These are phyloP conservation scores for Penicillium paneum DNA, from an alignment of 2,329 filamentous ascomycete species.

Conservation along the genomic window DNA sequence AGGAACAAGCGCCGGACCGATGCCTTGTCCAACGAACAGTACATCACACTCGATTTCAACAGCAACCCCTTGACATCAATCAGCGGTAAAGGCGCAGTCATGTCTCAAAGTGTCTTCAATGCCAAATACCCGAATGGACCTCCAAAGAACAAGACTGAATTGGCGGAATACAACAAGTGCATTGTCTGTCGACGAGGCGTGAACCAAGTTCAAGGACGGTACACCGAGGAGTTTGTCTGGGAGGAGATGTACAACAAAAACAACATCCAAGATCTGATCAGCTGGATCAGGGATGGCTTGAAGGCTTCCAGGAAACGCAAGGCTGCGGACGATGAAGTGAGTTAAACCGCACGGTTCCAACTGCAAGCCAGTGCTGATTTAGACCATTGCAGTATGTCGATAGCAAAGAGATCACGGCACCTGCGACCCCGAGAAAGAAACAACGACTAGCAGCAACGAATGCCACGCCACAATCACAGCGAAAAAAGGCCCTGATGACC, in stretches of 20 bases:
- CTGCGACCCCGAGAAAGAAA: constrained; percentile 56
- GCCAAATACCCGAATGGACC: constrained; percentile 71
- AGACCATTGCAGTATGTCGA: constrained; percentile 36
- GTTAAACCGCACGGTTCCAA: constrained; percentile 7
- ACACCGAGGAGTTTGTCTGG: constrained; percentile 91
- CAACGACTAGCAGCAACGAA: constrained; percentile 49
- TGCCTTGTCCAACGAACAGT: constrained; percentile 82
- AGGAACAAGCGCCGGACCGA: constrained; percentile 78
- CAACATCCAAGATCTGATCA: constrained; percentile 62
- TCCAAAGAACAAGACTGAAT: constrained; percentile 57
- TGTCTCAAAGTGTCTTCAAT: constrained; percentile 69
- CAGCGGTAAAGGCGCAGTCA: constrained; percentile 78
- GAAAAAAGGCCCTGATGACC: constrained; percentile 52
- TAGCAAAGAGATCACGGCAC: constrained; percentile 33
- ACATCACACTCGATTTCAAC: constrained; percentile 84
- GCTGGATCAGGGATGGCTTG: constrained; percentile 61
- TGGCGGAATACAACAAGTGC: constrained; percentile 74
- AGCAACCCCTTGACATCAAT: constrained; percentile 83
- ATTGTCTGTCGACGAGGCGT: constrained; percentile 89
- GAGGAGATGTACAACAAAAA: constrained; percentile 74
- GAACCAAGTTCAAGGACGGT: constrained; percentile 81
- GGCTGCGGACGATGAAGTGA: constrained; percentile 38
- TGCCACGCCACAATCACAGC: constrained; percentile 43
- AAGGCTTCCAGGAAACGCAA: constrained; percentile 63
- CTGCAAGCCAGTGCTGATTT: constrained; percentile 2